Base-by-base conservation (phyloP, 306 rosid species). In the Echinosophora koreensis region DNA sequence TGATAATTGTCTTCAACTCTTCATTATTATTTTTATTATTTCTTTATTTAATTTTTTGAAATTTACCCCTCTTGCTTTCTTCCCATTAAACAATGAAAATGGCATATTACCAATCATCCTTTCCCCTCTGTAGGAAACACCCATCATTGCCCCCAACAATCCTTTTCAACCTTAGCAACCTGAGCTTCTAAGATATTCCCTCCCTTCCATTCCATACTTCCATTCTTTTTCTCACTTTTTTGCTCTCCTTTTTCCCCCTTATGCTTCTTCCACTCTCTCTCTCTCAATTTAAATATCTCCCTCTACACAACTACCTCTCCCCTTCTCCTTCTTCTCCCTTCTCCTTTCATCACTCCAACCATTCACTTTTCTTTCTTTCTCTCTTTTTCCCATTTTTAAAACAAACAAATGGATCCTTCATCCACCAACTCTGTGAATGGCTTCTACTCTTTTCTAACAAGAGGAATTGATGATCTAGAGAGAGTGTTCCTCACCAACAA, bases 141-240 rank as follows among this genome's bases (percentile, higher is more conserved):
- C 87, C 98, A 96, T 96, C 98, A 96, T 96, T 96, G 96, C 96
- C 80, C 93, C 96, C 96, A 92, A 91, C 96, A 86, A 92, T 92
- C 97, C 90, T 88, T 91, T 92, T 92, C 98, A 89, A 87, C 96
- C 97, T 93, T 91, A 79, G 90, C 89, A 89, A 88, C 93, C 97
- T 87, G 97, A 89, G 97, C 93, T 87, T 85, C 95, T 86, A 90
- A 95, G 90, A 85, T 87, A 83, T 87, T 87, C 92, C 84, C 83
- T 78, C 82, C 65, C 77, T 70, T 74, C 81, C 78, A 39, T 51
- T 80, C 81, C 78, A 67, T 80, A 81, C 86, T 75, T 80, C 80
- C 73, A 82, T 81, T 69, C 69, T 54, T 67, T 59, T 59, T 77
- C 66, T 67, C 68, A 69, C 74, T 69, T 71, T 78, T 69, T 64